phyloP scores from a whole-genome alignment of 805 yeast genomes.

The Candida tibetensis region DNA sequence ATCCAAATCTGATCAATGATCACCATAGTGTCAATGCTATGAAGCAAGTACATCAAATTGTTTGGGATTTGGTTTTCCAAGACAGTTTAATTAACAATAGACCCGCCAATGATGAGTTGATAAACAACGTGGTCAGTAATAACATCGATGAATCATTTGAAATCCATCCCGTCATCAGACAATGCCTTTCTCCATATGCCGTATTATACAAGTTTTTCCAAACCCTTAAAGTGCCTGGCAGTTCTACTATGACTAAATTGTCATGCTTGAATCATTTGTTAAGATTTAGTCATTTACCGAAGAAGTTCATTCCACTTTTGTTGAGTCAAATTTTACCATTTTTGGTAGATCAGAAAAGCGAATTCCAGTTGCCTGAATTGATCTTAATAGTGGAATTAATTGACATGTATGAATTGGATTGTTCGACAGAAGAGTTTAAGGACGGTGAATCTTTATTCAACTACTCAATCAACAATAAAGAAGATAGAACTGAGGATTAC shows the following conservation, averaged over 20 bases:
- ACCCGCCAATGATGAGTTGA: conserved; percentile 55
- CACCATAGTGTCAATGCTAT: conserved; percentile 27
- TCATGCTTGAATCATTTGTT: conserved; percentile 50
- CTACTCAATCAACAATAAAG: conserved; percentile 24
- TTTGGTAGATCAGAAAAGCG: conserved; percentile 15
- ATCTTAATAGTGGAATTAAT: conserved; percentile 38
- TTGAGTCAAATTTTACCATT: conserved; percentile 49
- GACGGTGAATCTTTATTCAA: conserved; percentile 32
- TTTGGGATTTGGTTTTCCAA: conserved; percentile 62
- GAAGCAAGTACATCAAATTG: conserved; percentile 47
- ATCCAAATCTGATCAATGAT: conserved; percentile 24
- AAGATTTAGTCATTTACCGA: conserved; percentile 44
- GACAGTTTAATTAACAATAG: conserved; percentile 51
- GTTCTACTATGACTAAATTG: conserved; percentile 32
- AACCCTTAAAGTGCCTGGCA: conserved; percentile 17
- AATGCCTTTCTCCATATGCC: conserved; percentile 70
- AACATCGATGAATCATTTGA: conserved; percentile 32
- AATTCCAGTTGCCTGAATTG: conserved; percentile 28
- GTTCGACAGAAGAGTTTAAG: conserved; percentile 19
- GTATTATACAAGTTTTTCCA: conserved; percentile 51
- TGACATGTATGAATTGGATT: conserved; percentile 31
- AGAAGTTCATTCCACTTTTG: conserved; percentile 47
- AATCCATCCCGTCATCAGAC: conserved; percentile 58
- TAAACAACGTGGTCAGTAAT: conserved; percentile 45
- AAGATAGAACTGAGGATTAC: conserved; percentile 15